Base-by-base conservation (phyloP, 2,329 filamentous ascomycete genomes). In the Sclerotinia spermophila region DNA sequence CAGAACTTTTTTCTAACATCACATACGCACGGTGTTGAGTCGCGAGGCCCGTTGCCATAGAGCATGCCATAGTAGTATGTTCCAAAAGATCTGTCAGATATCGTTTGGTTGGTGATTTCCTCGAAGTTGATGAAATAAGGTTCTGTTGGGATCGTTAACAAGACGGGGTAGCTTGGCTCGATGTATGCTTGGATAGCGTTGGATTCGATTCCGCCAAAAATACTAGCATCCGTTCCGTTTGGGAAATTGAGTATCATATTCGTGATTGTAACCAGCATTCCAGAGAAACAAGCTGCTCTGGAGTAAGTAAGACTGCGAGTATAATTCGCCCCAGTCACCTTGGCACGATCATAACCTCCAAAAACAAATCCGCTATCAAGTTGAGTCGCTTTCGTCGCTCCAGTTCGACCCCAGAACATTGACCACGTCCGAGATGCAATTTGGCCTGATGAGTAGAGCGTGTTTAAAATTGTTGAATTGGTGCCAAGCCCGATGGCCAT, bases 181-280 rank as follows among this genome's bases (percentile, higher is more conserved):
- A 71, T 48, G 3, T 62, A 71, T 59, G 61, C 61, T 11, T 24
- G 38, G 2, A 71, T 55, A 24, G 68, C 60, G 10, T 6, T n/a
- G 2, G 48, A 56, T 58, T 60, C 40, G 35, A 38, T 27, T 44
- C 38, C 60, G 2, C 4, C 59, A 13, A 71, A 60, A 21, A 71
- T 17, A 33, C 61, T 71, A 17, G 42, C 55, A 51, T 67, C 62
- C 2, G 69, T 67, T 7, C 69, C 69, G 2, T 71, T 67, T 21
- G 61, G n/a, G 30, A 71, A 71, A 10, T 71, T 71, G 19, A 71
- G 61, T 15, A 27, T 19, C 35, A 71, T 67, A 27, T 67, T 21
- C 19, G 60, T 67, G 33, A 71, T 67, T 19, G 61, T 67, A 1
- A 71, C 69, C 8, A 59, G 48, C 60, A 71, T 67, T 19, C 51